phyloP scores from a whole-genome alignment of 2,329 filamentous ascomycete genomes.

The Fusarium udum region DNA sequence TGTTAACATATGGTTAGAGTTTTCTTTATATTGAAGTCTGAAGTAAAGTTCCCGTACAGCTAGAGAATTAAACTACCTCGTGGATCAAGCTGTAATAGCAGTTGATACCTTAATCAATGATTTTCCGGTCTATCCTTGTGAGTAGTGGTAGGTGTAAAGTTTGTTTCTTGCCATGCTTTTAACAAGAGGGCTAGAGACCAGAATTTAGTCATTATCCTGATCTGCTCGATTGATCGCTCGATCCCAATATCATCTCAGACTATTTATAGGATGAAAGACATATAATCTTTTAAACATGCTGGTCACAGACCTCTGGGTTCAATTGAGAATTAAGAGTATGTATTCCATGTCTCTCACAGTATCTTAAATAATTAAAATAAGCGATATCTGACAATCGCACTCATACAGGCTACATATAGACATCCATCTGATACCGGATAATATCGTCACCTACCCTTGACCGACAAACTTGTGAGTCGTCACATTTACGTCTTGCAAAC shows the following conservation, averaged over 20 bases:
- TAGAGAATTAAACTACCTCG: rapidly evolving
- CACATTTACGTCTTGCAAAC: background rate
- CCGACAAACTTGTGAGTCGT: background rate
- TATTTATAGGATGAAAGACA: rapidly evolving
- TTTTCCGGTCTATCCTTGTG: too few relatives aligned
- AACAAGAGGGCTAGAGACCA: rapidly evolving
- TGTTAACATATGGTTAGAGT: rapidly evolving
- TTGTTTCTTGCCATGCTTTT: background rate
- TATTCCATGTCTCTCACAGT: rapidly evolving
- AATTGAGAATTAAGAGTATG: background rate
- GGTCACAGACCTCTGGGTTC: rapidly evolving
- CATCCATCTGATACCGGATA: background rate
- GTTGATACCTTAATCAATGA: too few relatives aligned
- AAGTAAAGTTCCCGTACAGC: rapidly evolving
- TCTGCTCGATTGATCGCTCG: rapidly evolving
- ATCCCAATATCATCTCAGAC: rapidly evolving
- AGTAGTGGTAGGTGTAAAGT: too few relatives aligned
- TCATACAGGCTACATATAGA: rapidly evolving
- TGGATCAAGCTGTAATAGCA: background rate
- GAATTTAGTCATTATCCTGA: rapidly evolving
- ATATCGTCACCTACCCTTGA: background rate
- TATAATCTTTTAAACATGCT: rapidly evolving
- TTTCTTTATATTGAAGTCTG: rapidly evolving
- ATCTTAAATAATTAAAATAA: rapidly evolving
- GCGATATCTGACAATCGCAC: rapidly evolving